phyloP scores from a whole-genome alignment of 352 stramenopile genomes.

The Blastocystis sp. region DNA sequence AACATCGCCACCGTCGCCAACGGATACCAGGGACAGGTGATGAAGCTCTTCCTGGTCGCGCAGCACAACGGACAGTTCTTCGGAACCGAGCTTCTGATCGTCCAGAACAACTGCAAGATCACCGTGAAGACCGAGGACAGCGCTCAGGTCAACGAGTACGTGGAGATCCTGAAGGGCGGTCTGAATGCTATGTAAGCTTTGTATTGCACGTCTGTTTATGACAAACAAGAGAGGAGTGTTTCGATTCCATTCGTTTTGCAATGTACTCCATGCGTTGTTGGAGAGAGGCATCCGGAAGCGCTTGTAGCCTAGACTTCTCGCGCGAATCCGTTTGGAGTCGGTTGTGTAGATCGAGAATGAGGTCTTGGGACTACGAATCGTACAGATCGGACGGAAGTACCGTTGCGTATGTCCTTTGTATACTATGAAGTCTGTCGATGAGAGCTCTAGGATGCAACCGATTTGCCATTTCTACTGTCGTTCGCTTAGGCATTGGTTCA shows the following conservation, averaged over 20 bases:
- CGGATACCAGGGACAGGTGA: slow-evolving; percentile 55
- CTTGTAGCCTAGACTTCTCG: neutral
- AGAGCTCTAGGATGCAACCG: neutral
- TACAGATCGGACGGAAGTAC: neutral
- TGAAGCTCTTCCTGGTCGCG: slow-evolving; percentile 56
- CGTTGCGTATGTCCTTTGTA: neutral
- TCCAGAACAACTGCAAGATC: slow-evolving; percentile 57
- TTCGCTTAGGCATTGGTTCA: neutral
- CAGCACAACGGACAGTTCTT: slow-evolving; percentile 9
- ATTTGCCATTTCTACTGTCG: neutral
- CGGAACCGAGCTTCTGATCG: slow-evolving; percentile 44
- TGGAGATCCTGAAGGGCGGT: slow-evolving; percentile 53
- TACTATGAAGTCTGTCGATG: neutral
- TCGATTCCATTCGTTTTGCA: neutral
- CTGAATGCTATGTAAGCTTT: slow-evolving; percentile 45
- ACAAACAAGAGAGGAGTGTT: neutral
- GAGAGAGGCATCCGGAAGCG: neutral
- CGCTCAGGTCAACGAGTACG: slow-evolving; percentile 23
- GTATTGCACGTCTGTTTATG: neutral
- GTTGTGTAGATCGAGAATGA: neutral
- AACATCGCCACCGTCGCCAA: slow-evolving; percentile 53
- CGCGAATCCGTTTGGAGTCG: neutral
- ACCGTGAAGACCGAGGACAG: slow-evolving; percentile 55
- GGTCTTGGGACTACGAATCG: neutral
- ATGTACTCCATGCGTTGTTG: neutral